A percentile compares a stretch with the other conserved stretches of the same genome.
phyloP scores from a whole-genome alignment of 2,329 filamentous ascomycete species.

The Stylonectria norvegica region DNA sequence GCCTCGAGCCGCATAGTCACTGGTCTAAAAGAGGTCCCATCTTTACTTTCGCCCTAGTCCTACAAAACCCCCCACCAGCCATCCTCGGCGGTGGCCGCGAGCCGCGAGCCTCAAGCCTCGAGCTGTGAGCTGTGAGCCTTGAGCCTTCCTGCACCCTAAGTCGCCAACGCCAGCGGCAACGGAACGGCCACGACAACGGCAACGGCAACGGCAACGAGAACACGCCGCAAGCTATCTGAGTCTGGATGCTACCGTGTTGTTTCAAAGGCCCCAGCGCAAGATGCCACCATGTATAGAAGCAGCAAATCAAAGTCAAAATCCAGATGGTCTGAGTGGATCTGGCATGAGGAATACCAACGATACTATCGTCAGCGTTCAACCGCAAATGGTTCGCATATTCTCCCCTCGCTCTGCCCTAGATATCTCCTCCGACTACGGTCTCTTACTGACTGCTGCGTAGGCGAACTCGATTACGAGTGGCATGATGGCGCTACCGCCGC shows the following conservation, averaged over 20 bases:
- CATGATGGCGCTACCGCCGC: constrained; percentile 11
- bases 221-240: too few relatives aligned
- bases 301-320: constrained; percentile 13
- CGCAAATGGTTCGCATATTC: constrained; percentile 24
- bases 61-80: constrained; percentile 27
- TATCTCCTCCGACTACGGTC: neutral
- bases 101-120: constrained; percentile 12
- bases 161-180: neutral
- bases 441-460: constrained; percentile 19
- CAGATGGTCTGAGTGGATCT: constrained; percentile 29
- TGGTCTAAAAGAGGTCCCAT: constrained; percentile 9
- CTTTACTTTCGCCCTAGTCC: constrained; percentile 11
- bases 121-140: constrained; percentile 4
- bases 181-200: too few relatives aligned
- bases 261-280: constrained; percentile 18
- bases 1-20: constrained; percentile 24
- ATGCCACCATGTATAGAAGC: constrained; percentile 28
- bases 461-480: constrained; percentile 26
- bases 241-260: constrained; percentile 8
- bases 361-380: constrained; percentile 30
- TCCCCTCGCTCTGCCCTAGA: neutral
- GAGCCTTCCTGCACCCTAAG: neutral
- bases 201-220: too few relatives aligned
- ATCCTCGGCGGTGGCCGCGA: constrained; percentile 10
- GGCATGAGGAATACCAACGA: constrained; percentile 21